A percentile compares a stretch with the other conserved stretches of the same genome.
These are phyloP conservation scores for Vitis cinerea DNA, from an alignment of 164 flowering plant species.

Conservation along the genomic window DNA sequence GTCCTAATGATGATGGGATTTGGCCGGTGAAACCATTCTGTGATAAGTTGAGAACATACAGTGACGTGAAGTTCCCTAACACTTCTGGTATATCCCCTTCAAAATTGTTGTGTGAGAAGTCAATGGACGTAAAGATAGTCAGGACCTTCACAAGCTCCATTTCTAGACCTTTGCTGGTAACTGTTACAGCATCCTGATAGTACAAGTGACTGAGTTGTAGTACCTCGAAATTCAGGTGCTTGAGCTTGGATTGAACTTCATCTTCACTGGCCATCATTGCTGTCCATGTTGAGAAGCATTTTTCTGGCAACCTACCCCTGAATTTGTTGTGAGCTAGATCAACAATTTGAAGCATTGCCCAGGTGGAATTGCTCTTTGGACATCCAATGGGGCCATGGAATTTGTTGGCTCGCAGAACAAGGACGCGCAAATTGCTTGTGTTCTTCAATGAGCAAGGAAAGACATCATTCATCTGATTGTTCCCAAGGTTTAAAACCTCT, in stretches of 20 bases:
- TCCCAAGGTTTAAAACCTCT: conserved; percentile 20
- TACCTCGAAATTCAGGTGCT: too few relatives aligned
- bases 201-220: too few relatives aligned
- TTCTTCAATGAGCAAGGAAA: conserved; percentile 23
- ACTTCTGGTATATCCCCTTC: conserved; percentile 17
- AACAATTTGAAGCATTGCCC: conserved; percentile 17
- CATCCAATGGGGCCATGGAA: conserved; percentile 12
- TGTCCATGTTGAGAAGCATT: too few relatives aligned
- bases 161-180: too few relatives aligned
- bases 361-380: neutral
- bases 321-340: conserved; percentile 17
- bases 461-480: conserved; percentile 15
- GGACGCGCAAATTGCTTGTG: conserved; percentile 8
- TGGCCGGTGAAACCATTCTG: neutral
- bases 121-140: conserved; percentile 17
- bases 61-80: conserved; percentile 9
- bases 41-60: conserved; percentile 19
- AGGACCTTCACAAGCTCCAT: conserved; percentile 14
- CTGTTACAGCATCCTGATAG: too few relatives aligned
- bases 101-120: conserved; percentile 19
- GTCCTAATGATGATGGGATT: conserved; percentile 10
- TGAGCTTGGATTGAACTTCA: too few relatives aligned
- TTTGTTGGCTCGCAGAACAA: conserved; percentile 16
- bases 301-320: neutral
- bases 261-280: too few relatives aligned